Evolutionary conservation across 331 rosid genomes (phyloP), one percentile per base, ranked within the genome.

Genomic region (Stylosanthes scabra): DNA sequence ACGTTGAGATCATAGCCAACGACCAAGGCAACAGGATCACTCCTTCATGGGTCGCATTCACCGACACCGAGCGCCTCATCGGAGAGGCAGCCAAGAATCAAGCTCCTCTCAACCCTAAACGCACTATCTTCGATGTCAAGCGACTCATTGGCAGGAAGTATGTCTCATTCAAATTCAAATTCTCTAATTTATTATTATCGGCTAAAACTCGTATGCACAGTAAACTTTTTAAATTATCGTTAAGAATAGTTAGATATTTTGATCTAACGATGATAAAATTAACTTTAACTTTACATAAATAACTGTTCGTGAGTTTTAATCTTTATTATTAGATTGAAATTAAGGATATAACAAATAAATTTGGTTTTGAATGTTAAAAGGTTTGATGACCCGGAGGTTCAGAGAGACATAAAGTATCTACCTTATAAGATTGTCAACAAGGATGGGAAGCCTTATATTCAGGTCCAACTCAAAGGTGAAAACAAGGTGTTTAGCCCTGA

Each of bases 1-100:
- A 75, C 7, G 89, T 85, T 8, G 86, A 87, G 68, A 84, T 87
- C 14, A 82, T 88, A 78, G 89, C 86, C 39, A 85, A 85, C 42
- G 92, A 88, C 13, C 89, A 88, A 47, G 89, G 92, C 16, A 87
- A 87, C 46, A 78, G 89, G 72, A 83, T 85, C 65, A 87, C 89
- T 40, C 88, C 89, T 66, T 87, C 89, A 1, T 85, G 89, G 92
- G 92, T 87, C 0, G 86, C 92, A 12, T 85, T 87, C 83, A 80
- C 89, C 2, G 89, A 87, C 16, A 66, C 82, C 0, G 93, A 83
- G 79, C 86, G 93, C 72, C 40, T 85, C 64, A 83, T 88, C 7
- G 90, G 88, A 67, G 93, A 88, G 81, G 90, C 93, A 0, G 90
- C 93, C 0, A 88, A 83, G 82, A 88, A 85, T 14, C 90, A 88